These are phyloP conservation scores for Eucalyptus pumila DNA, from an alignment of 345 rosid genomes.

Conservation along the genomic window DNA sequence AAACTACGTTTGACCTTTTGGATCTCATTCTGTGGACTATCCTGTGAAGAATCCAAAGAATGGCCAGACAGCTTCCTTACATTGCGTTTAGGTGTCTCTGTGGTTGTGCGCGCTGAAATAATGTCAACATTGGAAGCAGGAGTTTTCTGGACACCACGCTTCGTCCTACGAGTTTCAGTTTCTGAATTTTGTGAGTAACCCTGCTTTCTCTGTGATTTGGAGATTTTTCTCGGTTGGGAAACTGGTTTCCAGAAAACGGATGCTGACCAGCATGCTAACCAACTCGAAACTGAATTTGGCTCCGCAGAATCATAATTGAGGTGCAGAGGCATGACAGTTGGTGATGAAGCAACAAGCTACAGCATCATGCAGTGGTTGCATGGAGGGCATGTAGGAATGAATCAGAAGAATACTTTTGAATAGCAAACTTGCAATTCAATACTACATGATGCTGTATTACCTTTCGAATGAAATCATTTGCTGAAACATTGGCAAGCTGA, in stretches of 20 bases:
- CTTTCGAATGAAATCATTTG: slow-evolving; percentile 53
- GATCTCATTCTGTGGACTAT: slow-evolving; percentile 73
- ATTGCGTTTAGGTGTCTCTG: slow-evolving; percentile 64
- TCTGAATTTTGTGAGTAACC: slow-evolving; percentile 30
- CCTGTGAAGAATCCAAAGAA: slow-evolving; percentile 43
- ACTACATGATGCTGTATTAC: slow-evolving; percentile 10
- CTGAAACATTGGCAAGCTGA: slow-evolving; percentile 35
- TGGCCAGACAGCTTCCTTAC: slow-evolving; percentile 45
- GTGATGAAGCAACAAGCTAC: slow-evolving; percentile 76
- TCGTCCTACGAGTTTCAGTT: slow-evolving; percentile 47
- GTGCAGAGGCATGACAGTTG: slow-evolving; percentile 44
- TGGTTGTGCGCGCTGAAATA: slow-evolving; percentile 17
- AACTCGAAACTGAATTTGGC: slow-evolving; percentile 54
- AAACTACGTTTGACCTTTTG: slow-evolving; percentile 86
- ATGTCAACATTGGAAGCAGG: slow-evolving; percentile 44
- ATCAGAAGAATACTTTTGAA: background rate
- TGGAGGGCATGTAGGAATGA: background rate
- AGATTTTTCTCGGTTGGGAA: slow-evolving; percentile 43
- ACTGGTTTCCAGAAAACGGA: slow-evolving; percentile 67
- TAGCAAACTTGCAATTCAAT: background rate
- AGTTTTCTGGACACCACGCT: slow-evolving; percentile 47
- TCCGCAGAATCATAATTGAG: slow-evolving; percentile 35
- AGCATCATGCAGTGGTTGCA: slow-evolving; percentile 6
- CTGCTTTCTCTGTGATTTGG: slow-evolving; percentile 44
- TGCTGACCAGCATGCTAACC: slow-evolving; percentile 82